Percentiles rank a stretch among this genome's conserved stretches.
These are phyloP conservation scores for Solioccasus polychromus DNA, from an alignment of 768 basidiomycete genomes.

Conservation along the genomic window DNA sequence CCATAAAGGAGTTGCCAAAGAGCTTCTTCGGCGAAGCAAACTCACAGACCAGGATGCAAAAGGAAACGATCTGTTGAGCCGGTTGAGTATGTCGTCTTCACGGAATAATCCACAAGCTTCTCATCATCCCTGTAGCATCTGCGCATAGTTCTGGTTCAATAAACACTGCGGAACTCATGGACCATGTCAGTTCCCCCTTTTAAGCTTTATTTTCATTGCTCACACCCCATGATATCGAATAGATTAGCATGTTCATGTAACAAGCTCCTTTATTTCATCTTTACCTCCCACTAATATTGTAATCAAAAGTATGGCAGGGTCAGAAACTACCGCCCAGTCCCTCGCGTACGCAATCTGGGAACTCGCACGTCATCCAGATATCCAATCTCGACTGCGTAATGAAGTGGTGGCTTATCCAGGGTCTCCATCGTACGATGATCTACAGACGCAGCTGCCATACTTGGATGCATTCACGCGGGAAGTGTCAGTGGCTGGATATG, in stretches of 20 bases:
- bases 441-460: slow-evolving; percentile 7
- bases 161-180: slow-evolving; percentile 1
- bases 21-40: slow-evolving; percentile 9
- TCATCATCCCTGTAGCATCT: background rate
- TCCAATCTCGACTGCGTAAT: slow-evolving; percentile 1
- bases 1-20: slow-evolving; percentile 8
- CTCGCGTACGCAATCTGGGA: slow-evolving; percentile 9
- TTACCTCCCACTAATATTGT: background rate
- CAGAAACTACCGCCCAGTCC: slow-evolving; percentile 6
- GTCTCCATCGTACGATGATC: slow-evolving; percentile 5
- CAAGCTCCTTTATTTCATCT: background rate
- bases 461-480: slow-evolving; percentile 5
- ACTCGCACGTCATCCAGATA: slow-evolving; percentile 1
- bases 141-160: slow-evolving; percentile 5
- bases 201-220: background rate
- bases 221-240: background rate
- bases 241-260: slow-evolving; percentile 15
- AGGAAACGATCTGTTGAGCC: slow-evolving; percentile 6
- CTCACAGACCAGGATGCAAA: background rate
- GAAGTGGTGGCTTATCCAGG: background rate
- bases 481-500: background rate
- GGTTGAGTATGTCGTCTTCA: background rate
- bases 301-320: slow-evolving; percentile 4
- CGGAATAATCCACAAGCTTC: too few species aligned
- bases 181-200: slow-evolving; percentile 1